Base-by-base conservation (phyloP, 805 yeast species). In the Candida sphagnicola region DNA sequence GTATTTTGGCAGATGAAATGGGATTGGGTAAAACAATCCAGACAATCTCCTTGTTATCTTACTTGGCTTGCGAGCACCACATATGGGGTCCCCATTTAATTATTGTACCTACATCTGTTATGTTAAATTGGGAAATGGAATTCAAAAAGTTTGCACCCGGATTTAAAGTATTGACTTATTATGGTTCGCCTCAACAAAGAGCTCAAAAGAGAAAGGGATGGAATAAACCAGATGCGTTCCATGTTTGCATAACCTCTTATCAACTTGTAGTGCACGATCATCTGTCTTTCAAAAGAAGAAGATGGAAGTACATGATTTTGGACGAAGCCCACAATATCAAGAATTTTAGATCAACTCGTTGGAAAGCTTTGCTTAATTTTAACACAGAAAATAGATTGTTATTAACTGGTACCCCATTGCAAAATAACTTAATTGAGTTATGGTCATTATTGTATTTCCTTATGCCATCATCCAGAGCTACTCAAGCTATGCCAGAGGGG, bases 61-160 rank as follows among this genome's bases (percentile, higher is more conserved):
- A 90, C 57, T 67, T 93, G 37, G 99, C 99, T 0, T 88, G 96
- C 51, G 95, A 84, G 51, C 90, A 90, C 53, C 85, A 86, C 42
- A 77, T 83, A 13, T 93, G 99, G 99, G 99, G 99, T 0, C 99
- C 99, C 0, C 99, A 93, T 67, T 67, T 93, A 39, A 90, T 93
- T 62, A 82, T 93, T 43, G 99, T 93, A 4, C 99, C 99, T 3
- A 93, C 99, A 0, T 87, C 96, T 12, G 99, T 93, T 5, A 81
- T 93, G 81, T 76, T 93, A 38, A 93, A 93, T 56, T 93, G 99
- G 99, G 99, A 93, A 59, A 91, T 95, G 97, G 99, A 93, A 56
- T 90, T 93, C 65, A 93, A 95, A 54, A 78, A 95, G 51, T 93
- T 93, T 70, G 97, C 97, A 1, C 99, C 99, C 0, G 99, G 99